phyloP scores from a whole-genome alignment of 441 rosid species.

The Erodium texanum region DNA sequence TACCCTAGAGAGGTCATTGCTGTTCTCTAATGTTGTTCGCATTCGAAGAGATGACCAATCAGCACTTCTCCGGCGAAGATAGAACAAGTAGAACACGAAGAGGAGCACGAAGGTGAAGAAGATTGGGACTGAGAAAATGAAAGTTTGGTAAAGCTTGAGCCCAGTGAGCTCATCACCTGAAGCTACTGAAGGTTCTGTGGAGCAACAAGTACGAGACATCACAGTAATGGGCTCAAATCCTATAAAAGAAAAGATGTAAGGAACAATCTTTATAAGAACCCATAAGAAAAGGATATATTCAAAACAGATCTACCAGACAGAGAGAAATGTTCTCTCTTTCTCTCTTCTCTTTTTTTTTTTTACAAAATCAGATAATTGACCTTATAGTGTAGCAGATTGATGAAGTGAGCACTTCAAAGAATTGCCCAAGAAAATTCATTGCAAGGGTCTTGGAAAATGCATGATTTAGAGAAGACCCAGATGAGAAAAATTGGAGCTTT shows the following conservation, averaged over 20 bases:
- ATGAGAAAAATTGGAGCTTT: slow-evolving; percentile 1
- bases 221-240: slow-evolving; percentile 1
- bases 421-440: not conserved
- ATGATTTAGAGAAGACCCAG: not conserved
- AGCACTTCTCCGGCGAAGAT: slow-evolving; percentile 58
- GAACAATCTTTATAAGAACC: not conserved
- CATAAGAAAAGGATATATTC: not conserved
- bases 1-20: slow-evolving; percentile 29
- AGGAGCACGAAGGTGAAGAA: slow-evolving; percentile 26
- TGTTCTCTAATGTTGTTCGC: slow-evolving; percentile 30
- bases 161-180: slow-evolving; percentile 27
- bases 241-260: not conserved
- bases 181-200: slow-evolving; percentile 11
- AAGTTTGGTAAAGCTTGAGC: slow-evolving; percentile 66
- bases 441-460: not conserved
- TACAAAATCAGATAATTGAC: too few species aligned
- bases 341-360: too few species aligned
- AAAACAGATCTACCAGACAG: not conserved
- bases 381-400: not conserved
- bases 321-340: too few species aligned
- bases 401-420: not conserved
- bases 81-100: slow-evolving; percentile 64
- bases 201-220: slow-evolving; percentile 33
- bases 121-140: slow-evolving; percentile 68
- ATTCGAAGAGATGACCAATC: slow-evolving; percentile 63